Base-by-base conservation (phyloP, 1,284 basidiomycete genomes). In the Wolfiporia cocos region DNA sequence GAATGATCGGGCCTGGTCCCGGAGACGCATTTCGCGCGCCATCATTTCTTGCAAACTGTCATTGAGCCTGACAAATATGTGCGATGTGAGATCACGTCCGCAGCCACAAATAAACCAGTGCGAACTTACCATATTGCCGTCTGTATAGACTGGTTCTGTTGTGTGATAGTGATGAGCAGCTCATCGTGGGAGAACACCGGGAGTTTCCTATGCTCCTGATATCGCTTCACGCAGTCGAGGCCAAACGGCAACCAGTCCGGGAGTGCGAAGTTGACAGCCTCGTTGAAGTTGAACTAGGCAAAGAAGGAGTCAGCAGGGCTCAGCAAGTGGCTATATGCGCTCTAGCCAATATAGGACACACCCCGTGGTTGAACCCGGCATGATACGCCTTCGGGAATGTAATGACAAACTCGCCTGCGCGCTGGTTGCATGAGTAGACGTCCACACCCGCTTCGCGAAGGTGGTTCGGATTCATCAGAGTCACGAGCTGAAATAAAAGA, bases 171-270 rank as follows among this genome's bases (percentile, higher is more conserved):
- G 58, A 97, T 81, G 50, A 99, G 73, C 19, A 99, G 77, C 67
- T 99, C 95, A 54, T 98, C 92, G 63, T 99, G 96, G 21, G 93
- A 98, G 66, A 99, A 99, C 5, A 99, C 96, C 2, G 96, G 95
- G 23, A 87, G 72, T 62, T 98, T 97, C 63, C 81, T 71, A 63
- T 97, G 89, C 47, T 86, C 78, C 56, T 90, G 82, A 64, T 99
- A 95, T 37, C 90, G 78, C 59, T 82, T 75, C 12, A 93, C 90
- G 56, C 92, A 96, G 48, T 91, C 87, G 36, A 87, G 75, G 29
- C 90, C 96, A 46, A 81, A 80, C 17, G 83, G 71, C 40, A 99
- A 70, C 96, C 96, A 99, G 63, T 98, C 92, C 14, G 94, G 92
- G 30, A 97, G 71, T 4, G 95, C 95, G 64, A 99, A 99, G 66